phyloP scores from a whole-genome alignment of 208 protist species.

The Zelonia costaricensis region DNA sequence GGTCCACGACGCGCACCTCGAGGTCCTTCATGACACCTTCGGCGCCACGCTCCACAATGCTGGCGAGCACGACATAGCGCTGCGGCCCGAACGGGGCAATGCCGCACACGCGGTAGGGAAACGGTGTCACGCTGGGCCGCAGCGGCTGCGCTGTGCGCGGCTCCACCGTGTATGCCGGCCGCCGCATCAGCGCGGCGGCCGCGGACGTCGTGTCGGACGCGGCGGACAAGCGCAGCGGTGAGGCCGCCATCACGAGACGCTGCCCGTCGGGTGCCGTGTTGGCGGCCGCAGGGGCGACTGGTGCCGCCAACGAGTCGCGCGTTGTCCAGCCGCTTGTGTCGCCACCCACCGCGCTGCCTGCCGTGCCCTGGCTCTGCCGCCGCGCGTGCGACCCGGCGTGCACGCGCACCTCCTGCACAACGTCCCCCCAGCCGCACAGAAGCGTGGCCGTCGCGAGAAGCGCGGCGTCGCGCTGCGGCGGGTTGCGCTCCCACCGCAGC shows the following conservation, averaged over 20 bases:
- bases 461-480: not conserved
- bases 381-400: not conserved
- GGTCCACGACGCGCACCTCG: constrained; percentile 74
- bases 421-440: constrained; percentile 69
- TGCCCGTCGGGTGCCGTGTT: too few species aligned
- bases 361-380: not conserved
- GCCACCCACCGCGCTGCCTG: not conserved
- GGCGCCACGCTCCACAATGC: constrained; percentile 26
- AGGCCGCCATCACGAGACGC: too few species aligned
- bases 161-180: constrained; percentile 4
- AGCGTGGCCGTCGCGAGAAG: constrained; percentile 18
- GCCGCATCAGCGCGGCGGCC: not conserved
- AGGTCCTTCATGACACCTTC: constrained; percentile 54
- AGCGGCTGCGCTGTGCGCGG: constrained; percentile 18
- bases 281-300: too few species aligned
- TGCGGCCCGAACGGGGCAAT: constrained; percentile 55
- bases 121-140: constrained; percentile 20
- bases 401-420: constrained; percentile 60
- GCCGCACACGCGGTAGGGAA: constrained; percentile 67
- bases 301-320: too few species aligned
- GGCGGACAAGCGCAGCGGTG: too few species aligned
- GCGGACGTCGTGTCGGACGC: not conserved
- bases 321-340: too few species aligned
- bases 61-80: constrained; percentile 55
- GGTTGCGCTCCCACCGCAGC: constrained; percentile 55